Conservation (phyloP, 1,284 basidiomycete species). For the Marasmius sp. region DNA sequence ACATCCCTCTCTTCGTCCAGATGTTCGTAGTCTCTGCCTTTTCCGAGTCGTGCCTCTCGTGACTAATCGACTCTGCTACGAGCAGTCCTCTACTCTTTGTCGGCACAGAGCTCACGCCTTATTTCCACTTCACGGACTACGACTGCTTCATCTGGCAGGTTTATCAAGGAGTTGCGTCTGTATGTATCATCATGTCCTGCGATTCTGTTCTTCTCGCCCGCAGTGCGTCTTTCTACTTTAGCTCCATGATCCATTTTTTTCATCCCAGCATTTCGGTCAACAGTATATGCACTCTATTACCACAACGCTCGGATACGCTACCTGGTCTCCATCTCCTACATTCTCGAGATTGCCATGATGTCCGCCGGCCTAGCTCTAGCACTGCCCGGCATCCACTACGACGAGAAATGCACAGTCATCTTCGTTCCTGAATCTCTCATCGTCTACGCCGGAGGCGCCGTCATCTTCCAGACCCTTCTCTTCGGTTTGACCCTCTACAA, state of each 20-base stretch:
- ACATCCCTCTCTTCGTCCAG: slow-evolving; percentile 6
- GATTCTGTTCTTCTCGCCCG: slow-evolving; percentile 4
- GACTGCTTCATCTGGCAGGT: slow-evolving; percentile 5
- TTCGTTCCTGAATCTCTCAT: slow-evolving; percentile 1
- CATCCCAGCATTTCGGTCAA: neutral
- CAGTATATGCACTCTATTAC: slow-evolving; percentile 6
- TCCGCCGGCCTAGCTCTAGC: neutral
- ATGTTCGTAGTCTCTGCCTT: neutral
- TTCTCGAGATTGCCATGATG: slow-evolving; percentile 3
- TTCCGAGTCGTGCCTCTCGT: neutral
- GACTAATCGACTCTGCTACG: neutral
- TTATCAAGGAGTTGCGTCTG: neutral
- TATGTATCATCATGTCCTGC: neutral
- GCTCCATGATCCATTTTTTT: too few species aligned
- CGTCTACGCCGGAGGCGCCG: slow-evolving; percentile 22
- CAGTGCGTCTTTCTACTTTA: neutral
- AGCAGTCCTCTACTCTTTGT: slow-evolving; percentile 6
- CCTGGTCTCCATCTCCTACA: neutral
- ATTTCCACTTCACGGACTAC: slow-evolving; percentile 5
- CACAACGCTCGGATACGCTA: neutral
- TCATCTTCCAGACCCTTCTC: slow-evolving; percentile 34
- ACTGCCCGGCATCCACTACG: slow-evolving; percentile 1
- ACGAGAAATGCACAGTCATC: neutral
- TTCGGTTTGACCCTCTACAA: slow-evolving; percentile 33
- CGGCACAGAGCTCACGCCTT: slow-evolving; percentile 2